Evolutionary conservation across 371 early-diverging fungal genomes (phyloP).

Genomic region (Lichtheimia corymbifera): DNA sequence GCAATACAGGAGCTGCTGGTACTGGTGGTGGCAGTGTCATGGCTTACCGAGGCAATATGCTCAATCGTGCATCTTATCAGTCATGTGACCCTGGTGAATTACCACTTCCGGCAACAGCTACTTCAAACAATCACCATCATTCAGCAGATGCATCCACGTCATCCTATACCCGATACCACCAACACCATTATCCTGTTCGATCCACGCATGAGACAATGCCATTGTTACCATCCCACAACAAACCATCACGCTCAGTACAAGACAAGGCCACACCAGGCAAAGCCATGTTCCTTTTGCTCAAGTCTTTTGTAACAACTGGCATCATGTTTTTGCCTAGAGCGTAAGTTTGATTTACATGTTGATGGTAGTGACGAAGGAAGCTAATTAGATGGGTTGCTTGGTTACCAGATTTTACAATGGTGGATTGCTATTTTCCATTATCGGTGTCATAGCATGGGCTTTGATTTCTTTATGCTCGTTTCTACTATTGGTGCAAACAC

Average conservation of each 20-base stretch:
- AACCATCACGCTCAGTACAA: slow-evolving; percentile 51
- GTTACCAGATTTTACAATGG: slow-evolving; percentile 62
- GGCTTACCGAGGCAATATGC: slow-evolving; percentile 32
- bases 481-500: slow-evolving; percentile 62
- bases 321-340: slow-evolving; percentile 82
- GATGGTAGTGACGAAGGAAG: not conserved
- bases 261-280: slow-evolving; percentile 78
- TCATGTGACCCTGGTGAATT: slow-evolving; percentile 12
- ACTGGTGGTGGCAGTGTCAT: slow-evolving; percentile 14
- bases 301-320: slow-evolving; percentile 85
- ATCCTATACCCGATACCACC: slow-evolving; percentile 8
- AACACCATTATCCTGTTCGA: slow-evolving; percentile 30
- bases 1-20: slow-evolving; percentile 8
- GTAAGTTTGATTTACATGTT: slow-evolving; percentile 33
- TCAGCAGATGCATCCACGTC: not conserved
- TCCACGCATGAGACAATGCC: slow-evolving; percentile 56
- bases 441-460: slow-evolving; percentile 57
- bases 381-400: not conserved
- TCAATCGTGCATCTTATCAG: slow-evolving; percentile 29
- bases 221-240: slow-evolving; percentile 44
- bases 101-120: slow-evolving; percentile 12
- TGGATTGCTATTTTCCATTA: slow-evolving; percentile 63
- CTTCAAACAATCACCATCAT: no score
- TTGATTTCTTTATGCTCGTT: slow-evolving; percentile 63
- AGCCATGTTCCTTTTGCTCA: slow-evolving; percentile 81